These are phyloP conservation scores for Metarhizium guizhouense DNA, from an alignment of 2,329 filamentous ascomycete genomes.

Conservation along the genomic window DNA sequence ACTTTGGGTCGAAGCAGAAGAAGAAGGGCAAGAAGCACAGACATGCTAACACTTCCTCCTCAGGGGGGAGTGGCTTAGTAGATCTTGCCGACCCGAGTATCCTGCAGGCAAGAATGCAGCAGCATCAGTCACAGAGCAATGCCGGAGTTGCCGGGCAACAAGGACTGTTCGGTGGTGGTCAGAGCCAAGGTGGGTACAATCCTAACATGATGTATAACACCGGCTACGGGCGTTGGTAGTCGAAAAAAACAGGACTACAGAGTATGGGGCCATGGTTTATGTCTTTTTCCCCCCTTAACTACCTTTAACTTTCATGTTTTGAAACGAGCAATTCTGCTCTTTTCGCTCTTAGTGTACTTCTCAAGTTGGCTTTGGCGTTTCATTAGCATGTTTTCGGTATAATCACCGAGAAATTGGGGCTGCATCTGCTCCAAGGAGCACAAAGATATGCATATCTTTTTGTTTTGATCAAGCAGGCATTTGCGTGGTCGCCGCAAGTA, in stretches of 20 bases:
- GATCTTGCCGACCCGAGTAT: slow-evolving; percentile 99
- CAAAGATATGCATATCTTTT: slow-evolving; percentile 14
- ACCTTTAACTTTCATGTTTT: slow-evolving; percentile 12
- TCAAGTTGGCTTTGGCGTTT: slow-evolving; percentile 16
- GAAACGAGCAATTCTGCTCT: slow-evolving; percentile 12
- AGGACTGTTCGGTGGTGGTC: slow-evolving; percentile 81
- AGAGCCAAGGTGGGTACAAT: slow-evolving; percentile 92
- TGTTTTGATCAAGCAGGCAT: slow-evolving; percentile 22
- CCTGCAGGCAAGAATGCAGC: slow-evolving; percentile 95
- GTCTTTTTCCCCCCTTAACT: slow-evolving; percentile 9
- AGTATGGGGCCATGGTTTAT: slow-evolving; percentile 8
- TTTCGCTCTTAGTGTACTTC: slow-evolving; percentile 9
- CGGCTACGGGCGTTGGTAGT: slow-evolving; percentile 61
- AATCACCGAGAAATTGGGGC: slow-evolving; percentile 12
- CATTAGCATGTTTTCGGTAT: slow-evolving; percentile 14
- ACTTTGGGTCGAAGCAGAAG: slow-evolving; percentile 94
- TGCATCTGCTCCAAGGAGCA: slow-evolving; percentile 18
- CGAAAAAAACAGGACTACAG: not conserved
- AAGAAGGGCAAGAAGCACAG: slow-evolving; percentile 99
- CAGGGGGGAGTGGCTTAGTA: slow-evolving; percentile 96
- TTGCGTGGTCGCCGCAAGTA: slow-evolving; percentile 14
- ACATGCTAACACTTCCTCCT: slow-evolving; percentile 99
- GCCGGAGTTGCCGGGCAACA: slow-evolving; percentile 63
- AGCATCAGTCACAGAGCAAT: slow-evolving; percentile 76
- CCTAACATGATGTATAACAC: slow-evolving; percentile 74